phyloP scores from a whole-genome alignment of 805 yeast genomes.

The Diddensiella transvaalensis region DNA sequence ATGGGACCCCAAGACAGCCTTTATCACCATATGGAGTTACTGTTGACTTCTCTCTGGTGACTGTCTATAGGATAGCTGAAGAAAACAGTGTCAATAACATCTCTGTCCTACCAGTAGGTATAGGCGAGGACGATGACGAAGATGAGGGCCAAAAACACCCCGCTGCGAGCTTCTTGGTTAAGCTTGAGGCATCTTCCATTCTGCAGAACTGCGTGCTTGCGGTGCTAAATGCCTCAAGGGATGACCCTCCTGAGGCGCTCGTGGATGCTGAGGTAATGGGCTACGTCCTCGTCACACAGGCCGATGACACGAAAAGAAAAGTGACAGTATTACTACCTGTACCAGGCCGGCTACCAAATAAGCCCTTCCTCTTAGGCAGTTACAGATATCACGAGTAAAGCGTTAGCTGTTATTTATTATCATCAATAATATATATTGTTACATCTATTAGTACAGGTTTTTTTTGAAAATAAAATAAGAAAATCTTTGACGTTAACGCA shows the following conservation, averaged over 20 bases:
- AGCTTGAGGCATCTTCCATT: slow-evolving; percentile 36
- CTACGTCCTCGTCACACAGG: slow-evolving; percentile 64
- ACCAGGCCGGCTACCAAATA: slow-evolving; percentile 79
- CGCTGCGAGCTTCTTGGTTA: slow-evolving; percentile 28
- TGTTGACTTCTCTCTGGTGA: slow-evolving; percentile 57
- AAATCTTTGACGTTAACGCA: slow-evolving; percentile 38
- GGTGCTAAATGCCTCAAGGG: slow-evolving; percentile 45
- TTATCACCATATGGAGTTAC: slow-evolving; percentile 86
- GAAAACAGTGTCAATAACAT: slow-evolving; percentile 16
- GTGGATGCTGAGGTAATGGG: slow-evolving; percentile 65
- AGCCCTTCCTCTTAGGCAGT: slow-evolving; percentile 69
- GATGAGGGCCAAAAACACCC: slow-evolving; percentile 7
- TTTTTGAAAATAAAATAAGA: slow-evolving; percentile 4
- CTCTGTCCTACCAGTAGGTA: slow-evolving; percentile 36
- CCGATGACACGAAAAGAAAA: slow-evolving; percentile 69
- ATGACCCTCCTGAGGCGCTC: slow-evolving; percentile 47
- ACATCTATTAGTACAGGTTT: slow-evolving; percentile 6
- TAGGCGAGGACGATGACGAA: slow-evolving; percentile 29
- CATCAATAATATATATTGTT: neutral
- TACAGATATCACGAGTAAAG: slow-evolving; percentile 75
- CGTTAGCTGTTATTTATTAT: neutral
- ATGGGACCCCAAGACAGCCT: slow-evolving; percentile 61
- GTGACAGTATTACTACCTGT: slow-evolving; percentile 77
- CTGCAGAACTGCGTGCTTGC: slow-evolving; percentile 79
- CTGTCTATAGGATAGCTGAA: slow-evolving; percentile 58